These are phyloP conservation scores for Trichothecium sympodiale DNA, from an alignment of 2,329 filamentous ascomycete genomes.

Conservation along the genomic window DNA sequence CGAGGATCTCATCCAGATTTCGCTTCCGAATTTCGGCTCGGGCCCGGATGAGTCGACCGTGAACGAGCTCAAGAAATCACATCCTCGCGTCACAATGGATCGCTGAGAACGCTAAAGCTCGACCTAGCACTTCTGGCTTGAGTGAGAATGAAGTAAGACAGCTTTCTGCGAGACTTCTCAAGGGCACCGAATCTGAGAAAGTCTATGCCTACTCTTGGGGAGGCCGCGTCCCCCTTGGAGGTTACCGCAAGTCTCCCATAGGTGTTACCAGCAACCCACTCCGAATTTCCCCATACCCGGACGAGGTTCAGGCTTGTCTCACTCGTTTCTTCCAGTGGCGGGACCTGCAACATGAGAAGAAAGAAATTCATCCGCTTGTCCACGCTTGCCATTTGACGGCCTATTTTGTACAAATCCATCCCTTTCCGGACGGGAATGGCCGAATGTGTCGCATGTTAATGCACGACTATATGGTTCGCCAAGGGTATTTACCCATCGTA, in stretches of 20 bases:
- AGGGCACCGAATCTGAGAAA: conserved; percentile 6
- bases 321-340: conserved; percentile 8
- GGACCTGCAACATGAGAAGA: conserved; percentile 6
- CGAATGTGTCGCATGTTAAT: conserved; percentile 10
- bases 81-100: conserved; percentile 12
- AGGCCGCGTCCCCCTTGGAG: conserved; percentile 5
- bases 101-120: conserved; percentile 7
- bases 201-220: conserved; percentile 9
- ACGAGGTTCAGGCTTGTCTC: conserved; percentile 10
- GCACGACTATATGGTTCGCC: conserved; percentile 13
- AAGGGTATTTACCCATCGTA: conserved; percentile 11
- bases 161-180: conserved; percentile 5
- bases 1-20: conserved; percentile 3
- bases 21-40: not conserved
- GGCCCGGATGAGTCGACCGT: not conserved
- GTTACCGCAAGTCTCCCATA: conserved; percentile 10
- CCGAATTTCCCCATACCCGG: conserved; percentile 11
- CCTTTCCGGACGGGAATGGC: conserved; percentile 13
- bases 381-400: conserved; percentile 9
- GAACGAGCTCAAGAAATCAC: conserved; percentile 11
- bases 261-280: conserved; percentile 9
- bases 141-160: conserved; percentile 7
- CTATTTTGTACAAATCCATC: conserved; percentile 11
- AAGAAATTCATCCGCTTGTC: conserved; percentile 11
- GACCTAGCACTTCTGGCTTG: conserved; percentile 7